A percentile compares a stretch with the other conserved stretches of the same genome.
Conservation (phyloP, 371 early-diverging fungal genomes). For the Mucor indicus region DNA sequence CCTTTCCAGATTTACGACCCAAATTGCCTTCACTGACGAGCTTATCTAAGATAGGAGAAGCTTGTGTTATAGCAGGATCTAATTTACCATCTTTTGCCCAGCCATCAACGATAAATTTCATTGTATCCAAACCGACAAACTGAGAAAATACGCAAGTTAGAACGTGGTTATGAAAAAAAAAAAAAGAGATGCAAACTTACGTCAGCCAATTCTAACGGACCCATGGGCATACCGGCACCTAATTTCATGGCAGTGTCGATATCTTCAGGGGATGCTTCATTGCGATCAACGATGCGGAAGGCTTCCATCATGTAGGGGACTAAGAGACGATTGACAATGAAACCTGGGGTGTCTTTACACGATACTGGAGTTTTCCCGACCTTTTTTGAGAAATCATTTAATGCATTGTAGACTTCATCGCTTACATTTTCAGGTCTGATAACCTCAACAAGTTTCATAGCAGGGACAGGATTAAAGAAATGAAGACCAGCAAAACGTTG, state of each 20-base stretch:
- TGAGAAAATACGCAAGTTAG: constrained; percentile 12
- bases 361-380: constrained; percentile 87
- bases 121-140: constrained; percentile 95
- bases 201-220: constrained; percentile 92
- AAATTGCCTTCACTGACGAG: constrained; percentile 74
- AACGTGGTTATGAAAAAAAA: not conserved
- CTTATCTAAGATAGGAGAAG: constrained; percentile 68
- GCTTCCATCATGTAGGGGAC: constrained; percentile 97
- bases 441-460: constrained; percentile 97
- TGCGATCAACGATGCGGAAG: constrained; percentile 86
- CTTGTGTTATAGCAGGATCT: constrained; percentile 65
- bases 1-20: constrained; percentile 89
- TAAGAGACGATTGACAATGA: constrained; percentile 94
- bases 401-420: constrained; percentile 56
- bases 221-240: constrained; percentile 98
- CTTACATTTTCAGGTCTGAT: constrained; percentile 70
- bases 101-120: constrained; percentile 91
- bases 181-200: constrained; percentile 39
- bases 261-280: constrained; percentile 84
- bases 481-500: constrained; percentile 86
- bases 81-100: constrained; percentile 77
- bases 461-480: constrained; percentile 97
- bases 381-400: constrained; percentile 64
- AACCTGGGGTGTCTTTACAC: constrained; percentile 98
- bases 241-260: constrained; percentile 97